phyloP scores from a whole-genome alignment of 331 rosid genomes.

The Quercus lobata region DNA sequence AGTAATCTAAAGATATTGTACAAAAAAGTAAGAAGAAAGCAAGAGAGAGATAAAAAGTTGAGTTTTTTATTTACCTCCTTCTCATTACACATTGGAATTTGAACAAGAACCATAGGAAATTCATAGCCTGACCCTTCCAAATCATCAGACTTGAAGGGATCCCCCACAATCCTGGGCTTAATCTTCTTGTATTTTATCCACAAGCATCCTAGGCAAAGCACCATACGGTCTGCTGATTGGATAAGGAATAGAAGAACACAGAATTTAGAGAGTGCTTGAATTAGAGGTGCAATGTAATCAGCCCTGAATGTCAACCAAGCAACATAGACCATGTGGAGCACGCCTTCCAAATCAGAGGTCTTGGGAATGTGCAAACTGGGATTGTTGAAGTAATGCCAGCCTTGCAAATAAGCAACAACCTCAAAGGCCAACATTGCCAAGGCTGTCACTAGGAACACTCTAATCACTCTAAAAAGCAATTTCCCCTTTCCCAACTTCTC shows the following conservation, averaged over 20 bases:
- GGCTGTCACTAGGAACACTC: constrained; percentile 56
- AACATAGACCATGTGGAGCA: constrained; percentile 63
- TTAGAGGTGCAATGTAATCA: constrained; percentile 72
- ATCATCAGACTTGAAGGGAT: constrained; percentile 53
- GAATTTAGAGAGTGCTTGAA: constrained; percentile 77
- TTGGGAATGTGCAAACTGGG: constrained; percentile 68
- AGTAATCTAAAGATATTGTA: neutral
- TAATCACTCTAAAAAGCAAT: constrained; percentile 60
- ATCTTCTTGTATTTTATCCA: constrained; percentile 79
- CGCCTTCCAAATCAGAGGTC: constrained; percentile 63
- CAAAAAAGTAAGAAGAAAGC: neutral
- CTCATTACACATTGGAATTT: constrained; percentile 97
- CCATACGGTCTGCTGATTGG: constrained; percentile 79
- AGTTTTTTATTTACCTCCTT: constrained; percentile 67
- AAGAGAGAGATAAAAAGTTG: constrained; percentile 11
- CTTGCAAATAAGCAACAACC: constrained; percentile 67
- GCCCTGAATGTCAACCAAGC: constrained; percentile 80
- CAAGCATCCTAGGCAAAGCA: constrained; percentile 84
- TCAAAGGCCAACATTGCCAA: constrained; percentile 72
- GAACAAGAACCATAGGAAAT: constrained; percentile 91
- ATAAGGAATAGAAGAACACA: constrained; percentile 81
- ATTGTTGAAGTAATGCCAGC: constrained; percentile 75
- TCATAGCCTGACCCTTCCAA: constrained; percentile 52
- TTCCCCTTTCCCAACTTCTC: constrained; percentile 63
- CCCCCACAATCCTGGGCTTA: constrained; percentile 58